Percentiles rank a stretch among this genome's conserved stretches.
phyloP scores from a whole-genome alignment of 345 rosid species.

The Brassica carinata region DNA sequence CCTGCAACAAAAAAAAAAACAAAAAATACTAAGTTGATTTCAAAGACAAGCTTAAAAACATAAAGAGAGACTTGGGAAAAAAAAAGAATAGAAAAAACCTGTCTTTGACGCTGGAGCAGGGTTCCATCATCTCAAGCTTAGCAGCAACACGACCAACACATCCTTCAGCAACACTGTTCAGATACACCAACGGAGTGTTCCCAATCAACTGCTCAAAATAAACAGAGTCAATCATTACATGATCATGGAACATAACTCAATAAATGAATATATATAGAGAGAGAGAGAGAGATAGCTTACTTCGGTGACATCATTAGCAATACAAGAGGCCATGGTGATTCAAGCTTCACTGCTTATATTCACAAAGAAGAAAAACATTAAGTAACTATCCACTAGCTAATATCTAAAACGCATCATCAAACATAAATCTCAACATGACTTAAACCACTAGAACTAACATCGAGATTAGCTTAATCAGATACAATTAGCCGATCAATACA shows the following conservation, averaged over 20 bases:
- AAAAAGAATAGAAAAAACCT: slow-evolving; percentile 42
- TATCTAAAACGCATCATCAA: neutral
- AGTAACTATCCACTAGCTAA: neutral
- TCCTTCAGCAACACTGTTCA: slow-evolving; percentile 68
- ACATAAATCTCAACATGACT: neutral
- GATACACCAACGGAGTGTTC: slow-evolving; percentile 82
- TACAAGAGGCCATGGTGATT: slow-evolving; percentile 60
- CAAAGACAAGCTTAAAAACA: neutral
- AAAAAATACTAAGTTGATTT: neutral
- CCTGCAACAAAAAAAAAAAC: slow-evolving; percentile 42
- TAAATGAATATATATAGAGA: too few species aligned
- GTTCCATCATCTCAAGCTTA: slow-evolving; percentile 82
- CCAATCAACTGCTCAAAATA: slow-evolving; percentile 61
- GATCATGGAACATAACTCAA: neutral
- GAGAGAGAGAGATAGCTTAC: slow-evolving; percentile 40
- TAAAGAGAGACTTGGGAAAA: neutral
- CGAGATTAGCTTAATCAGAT: neutral
- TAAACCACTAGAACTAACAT: neutral
- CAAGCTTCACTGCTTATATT: slow-evolving; percentile 36
- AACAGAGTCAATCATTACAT: slow-evolving; percentile 11
- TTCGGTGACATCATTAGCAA: slow-evolving; percentile 85
- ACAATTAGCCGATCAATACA: neutral
- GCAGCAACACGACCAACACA: slow-evolving; percentile 80
- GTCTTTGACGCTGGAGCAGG: slow-evolving; percentile 81
- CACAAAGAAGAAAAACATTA: neutral